These are phyloP conservation scores for Moesziomyces sp. DNA, from an alignment of 1,284 basidiomycete genomes.

Conservation along the genomic window DNA sequence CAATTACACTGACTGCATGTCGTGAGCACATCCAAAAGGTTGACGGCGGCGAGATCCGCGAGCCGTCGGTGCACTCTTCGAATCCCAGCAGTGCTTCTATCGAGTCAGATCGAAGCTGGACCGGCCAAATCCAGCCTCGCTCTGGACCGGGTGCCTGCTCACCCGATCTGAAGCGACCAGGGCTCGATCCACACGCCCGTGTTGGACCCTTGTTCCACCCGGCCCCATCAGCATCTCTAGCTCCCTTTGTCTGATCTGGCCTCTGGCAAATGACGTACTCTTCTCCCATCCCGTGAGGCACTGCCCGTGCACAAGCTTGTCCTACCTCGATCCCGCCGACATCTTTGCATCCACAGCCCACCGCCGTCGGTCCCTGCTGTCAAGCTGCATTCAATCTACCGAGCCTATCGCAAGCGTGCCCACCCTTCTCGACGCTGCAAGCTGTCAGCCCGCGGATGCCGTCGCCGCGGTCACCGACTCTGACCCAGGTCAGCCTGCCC, in stretches of 20 bases:
- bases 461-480: too few species aligned
- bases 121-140: constrained; percentile 11
- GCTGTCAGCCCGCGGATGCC: background rate
- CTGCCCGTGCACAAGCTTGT: background rate
- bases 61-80: too few species aligned
- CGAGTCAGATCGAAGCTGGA: too few species aligned
- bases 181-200: constrained; percentile 22
- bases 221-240: too few species aligned
- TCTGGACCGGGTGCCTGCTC: background rate
- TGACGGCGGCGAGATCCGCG: too few species aligned
- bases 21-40: background rate
- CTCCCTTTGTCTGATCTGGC: background rate
- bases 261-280: constrained; percentile 23
- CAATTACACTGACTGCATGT: too few species aligned
- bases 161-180: constrained; percentile 6
- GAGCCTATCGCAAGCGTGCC: background rate
- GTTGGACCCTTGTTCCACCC: constrained; percentile 31
- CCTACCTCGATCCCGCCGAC: background rate
- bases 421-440: background rate
- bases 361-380: constrained; percentile 12
- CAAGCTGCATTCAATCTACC: background rate
- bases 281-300: background rate
- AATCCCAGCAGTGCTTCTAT: too few species aligned
- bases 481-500: too few species aligned
- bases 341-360: constrained; percentile 1